phyloP scores from a whole-genome alignment of 768 basidiomycete species.

The Gyrodon lividus region DNA sequence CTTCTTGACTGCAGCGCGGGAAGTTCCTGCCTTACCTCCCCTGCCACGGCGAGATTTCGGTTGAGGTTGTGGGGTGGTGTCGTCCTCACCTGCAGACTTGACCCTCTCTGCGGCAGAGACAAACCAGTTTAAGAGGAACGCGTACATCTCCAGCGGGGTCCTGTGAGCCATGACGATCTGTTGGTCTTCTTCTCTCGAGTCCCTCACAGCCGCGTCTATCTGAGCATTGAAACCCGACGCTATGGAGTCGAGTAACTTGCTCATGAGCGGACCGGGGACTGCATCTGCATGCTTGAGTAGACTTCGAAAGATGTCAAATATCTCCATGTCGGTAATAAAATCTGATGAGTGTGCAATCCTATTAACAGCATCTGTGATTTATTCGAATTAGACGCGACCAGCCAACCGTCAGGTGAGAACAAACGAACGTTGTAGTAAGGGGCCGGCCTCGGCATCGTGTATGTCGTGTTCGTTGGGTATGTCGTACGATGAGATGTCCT shows the following conservation, averaged over 20 bases:
- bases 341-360: conserved; percentile 76
- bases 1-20: conserved; percentile 42
- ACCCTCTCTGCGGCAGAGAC: conserved; percentile 78
- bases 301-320: conserved; percentile 81
- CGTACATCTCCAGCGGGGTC: conserved; percentile 82
- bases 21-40: conserved; percentile 53
- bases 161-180: conserved; percentile 64
- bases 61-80: conserved; percentile 43
- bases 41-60: conserved; percentile 55
- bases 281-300: conserved; percentile 72
- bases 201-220: conserved; percentile 67
- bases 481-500: conserved; percentile 59
- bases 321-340: conserved; percentile 60
- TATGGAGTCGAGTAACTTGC: conserved; percentile 85
- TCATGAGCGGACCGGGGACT: conserved; percentile 66
- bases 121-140: conserved; percentile 92
- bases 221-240: conserved; percentile 72
- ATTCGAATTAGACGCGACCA: conserved; percentile 7
- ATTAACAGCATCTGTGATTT: conserved; percentile 67
- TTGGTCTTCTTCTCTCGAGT: conserved; percentile 68
- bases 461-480: conserved; percentile 71
- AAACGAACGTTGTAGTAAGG: conserved; percentile 57
- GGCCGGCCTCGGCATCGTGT: conserved; percentile 49
- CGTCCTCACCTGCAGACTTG: conserved; percentile 50
- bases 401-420: neutral